These are phyloP conservation scores for Lipomyces spencermartinsiae DNA, from an alignment of 805 yeast species.

Conservation along the genomic window DNA sequence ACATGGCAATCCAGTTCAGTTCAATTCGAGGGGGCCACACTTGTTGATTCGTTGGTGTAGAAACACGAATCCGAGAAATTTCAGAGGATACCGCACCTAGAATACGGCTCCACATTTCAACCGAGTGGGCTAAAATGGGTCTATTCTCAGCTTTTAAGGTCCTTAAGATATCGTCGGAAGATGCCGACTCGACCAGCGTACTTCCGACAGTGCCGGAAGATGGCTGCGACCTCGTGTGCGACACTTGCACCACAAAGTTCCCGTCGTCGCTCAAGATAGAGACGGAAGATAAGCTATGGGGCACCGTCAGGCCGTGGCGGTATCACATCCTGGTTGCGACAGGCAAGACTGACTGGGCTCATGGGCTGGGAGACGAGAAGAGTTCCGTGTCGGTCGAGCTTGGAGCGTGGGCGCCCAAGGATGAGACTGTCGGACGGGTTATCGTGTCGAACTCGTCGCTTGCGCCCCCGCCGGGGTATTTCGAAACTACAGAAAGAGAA, in stretches of 20 bases:
- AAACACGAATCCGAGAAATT: too few relatives aligned
- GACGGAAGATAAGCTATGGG: slow-evolving; percentile 60
- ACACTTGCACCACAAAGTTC: slow-evolving; percentile 58
- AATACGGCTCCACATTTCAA: too few relatives aligned
- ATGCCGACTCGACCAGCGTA: slow-evolving; percentile 5
- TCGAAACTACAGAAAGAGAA: slow-evolving; percentile 52
- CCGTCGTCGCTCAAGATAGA: slow-evolving; percentile 60
- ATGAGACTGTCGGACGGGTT: slow-evolving; percentile 46
- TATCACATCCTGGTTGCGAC: slow-evolving; percentile 83
- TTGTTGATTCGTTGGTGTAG: too few relatives aligned
- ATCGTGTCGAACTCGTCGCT: slow-evolving; percentile 64
- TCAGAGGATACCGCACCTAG: too few relatives aligned
- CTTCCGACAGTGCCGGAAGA: slow-evolving; percentile 31
- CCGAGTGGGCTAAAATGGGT: slow-evolving; percentile 14
- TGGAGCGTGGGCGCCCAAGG: slow-evolving; percentile 42
- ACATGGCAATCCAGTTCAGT: slow-evolving; percentile 11
- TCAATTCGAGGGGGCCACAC: too few relatives aligned
- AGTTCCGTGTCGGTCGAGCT: slow-evolving; percentile 57
- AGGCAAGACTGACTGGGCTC: slow-evolving; percentile 84
- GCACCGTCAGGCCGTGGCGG: slow-evolving; percentile 71
- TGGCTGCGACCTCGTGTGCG: slow-evolving; percentile 50
- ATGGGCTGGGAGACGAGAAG: slow-evolving; percentile 63
- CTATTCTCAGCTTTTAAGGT: slow-evolving; percentile 16
- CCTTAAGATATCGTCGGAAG: not conserved
- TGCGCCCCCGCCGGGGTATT: slow-evolving; percentile 51